phyloP scores from a whole-genome alignment of 345 rosid genomes.

The Nasturtium officinale region DNA sequence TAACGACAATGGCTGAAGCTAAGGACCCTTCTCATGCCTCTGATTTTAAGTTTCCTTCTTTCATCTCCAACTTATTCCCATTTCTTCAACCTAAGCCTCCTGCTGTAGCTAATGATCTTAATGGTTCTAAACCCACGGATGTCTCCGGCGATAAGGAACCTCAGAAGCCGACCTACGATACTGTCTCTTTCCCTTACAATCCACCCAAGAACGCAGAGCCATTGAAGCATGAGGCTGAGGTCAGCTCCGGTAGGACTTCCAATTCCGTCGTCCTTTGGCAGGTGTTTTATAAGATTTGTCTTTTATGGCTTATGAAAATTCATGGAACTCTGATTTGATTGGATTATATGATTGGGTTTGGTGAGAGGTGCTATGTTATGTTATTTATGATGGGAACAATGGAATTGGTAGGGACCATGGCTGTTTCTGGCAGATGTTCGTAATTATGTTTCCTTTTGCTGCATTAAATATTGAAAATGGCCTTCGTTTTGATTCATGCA shows the following conservation, averaged over 20 bases:
- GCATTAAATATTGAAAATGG: not conserved
- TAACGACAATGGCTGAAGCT: conserved; percentile 34
- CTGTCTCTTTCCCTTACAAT: conserved; percentile 38
- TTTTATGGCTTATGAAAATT: not conserved
- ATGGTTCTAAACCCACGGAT: conserved; percentile 20
- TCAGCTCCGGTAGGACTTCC: conserved; percentile 51
- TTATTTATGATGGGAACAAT: not conserved
- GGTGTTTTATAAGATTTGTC: conserved; percentile 39
- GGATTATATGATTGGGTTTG: not conserved
- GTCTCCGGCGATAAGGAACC: conserved; percentile 25
- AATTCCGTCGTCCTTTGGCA: conserved; percentile 61
- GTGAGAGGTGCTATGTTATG: not conserved
- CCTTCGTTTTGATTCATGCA: not conserved
- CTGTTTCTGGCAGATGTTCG: conserved; percentile 11
- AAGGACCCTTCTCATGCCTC: conserved; percentile 5
- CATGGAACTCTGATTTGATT: conserved; percentile 9
- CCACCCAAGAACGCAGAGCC: conserved; percentile 41
- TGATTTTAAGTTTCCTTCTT: conserved; percentile 27
- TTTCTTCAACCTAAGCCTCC: conserved; percentile 41
- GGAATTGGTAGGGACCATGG: conserved; percentile 10
- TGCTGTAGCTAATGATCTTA: not conserved
- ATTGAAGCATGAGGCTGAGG: conserved; percentile 47
- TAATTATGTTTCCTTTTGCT: not conserved
- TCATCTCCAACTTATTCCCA: conserved; percentile 40
- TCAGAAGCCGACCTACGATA: conserved; percentile 17